Conservation (phyloP, 805 yeast species). For the Cyberlindnera meyerae region DNA sequence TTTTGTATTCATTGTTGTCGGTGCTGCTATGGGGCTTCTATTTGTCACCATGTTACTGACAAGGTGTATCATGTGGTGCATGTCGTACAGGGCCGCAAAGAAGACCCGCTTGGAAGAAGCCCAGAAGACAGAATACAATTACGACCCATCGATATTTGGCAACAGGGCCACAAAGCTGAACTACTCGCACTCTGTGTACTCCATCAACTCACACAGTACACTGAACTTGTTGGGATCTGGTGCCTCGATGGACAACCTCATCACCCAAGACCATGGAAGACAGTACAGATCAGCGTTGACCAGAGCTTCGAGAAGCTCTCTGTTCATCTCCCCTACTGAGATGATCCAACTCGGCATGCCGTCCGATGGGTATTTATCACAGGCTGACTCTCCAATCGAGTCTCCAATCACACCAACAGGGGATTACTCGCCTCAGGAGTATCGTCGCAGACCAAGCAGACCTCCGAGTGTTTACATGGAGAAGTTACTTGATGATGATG, state of each 20-base stretch:
- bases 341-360: conserved; percentile 25
- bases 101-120: conserved; percentile 3
- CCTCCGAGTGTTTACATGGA: conserved; percentile 50
- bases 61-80: conserved; percentile 22
- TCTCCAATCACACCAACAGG: conserved; percentile 16
- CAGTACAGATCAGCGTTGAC: conserved; percentile 22
- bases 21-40: conserved; percentile 54
- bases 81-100: conserved; percentile 27
- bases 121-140: conserved; percentile 13
- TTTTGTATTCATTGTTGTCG: conserved; percentile 75
- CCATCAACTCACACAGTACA: conserved; percentile 29
- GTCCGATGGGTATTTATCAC: conserved; percentile 6
- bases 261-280: conserved; percentile 19
- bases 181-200: conserved; percentile 26
- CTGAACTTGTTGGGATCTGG: conserved; percentile 21
- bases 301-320: conserved; percentile 34
- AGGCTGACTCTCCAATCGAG: conserved; percentile 22
- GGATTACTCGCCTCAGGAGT: conserved; percentile 2
- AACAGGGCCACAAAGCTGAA: conserved; percentile 16
- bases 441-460: conserved; percentile 25
- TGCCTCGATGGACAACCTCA: conserved; percentile 17
- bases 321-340: conserved; percentile 51
- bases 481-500: conserved; percentile 34
- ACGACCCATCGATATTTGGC: conserved; percentile 21
- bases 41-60: conserved; percentile 23